Conservation (phyloP, 2,329 filamentous ascomycete species). For the Clarireedia sp. region DNA sequence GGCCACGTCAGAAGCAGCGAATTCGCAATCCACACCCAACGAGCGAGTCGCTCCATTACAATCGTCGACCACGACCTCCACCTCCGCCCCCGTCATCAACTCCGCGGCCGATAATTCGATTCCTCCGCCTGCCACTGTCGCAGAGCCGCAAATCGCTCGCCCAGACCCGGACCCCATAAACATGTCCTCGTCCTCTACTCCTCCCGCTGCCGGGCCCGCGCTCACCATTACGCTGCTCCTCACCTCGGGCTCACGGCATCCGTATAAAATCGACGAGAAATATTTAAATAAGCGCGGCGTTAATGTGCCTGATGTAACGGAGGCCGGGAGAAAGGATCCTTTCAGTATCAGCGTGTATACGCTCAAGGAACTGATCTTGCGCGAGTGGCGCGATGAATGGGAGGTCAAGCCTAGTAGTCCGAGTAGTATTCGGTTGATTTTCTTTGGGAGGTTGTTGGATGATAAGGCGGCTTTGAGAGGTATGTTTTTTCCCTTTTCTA, state of each 20-base stretch:
- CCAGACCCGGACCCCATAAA: neutral
- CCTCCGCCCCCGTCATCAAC: no score
- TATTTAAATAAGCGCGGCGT: slow-evolving; percentile 79
- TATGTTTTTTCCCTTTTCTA: no score
- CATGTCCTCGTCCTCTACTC: neutral
- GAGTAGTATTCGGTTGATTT: slow-evolving; percentile 82
- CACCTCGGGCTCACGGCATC: slow-evolving; percentile 74
- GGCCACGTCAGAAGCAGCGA: neutral
- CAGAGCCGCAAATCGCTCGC: neutral
- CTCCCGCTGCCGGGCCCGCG: slow-evolving; percentile 31
- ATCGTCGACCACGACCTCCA: neutral
- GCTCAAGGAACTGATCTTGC: slow-evolving; percentile 84
- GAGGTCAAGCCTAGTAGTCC: slow-evolving; percentile 78
- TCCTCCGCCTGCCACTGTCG: neutral
- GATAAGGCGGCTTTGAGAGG: slow-evolving; percentile 81
- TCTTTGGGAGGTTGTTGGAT: slow-evolving; percentile 83
- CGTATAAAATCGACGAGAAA: slow-evolving; percentile 81
- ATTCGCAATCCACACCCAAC: neutral
- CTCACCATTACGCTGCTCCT: slow-evolving; percentile 78
- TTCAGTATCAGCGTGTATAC: slow-evolving; percentile 90
- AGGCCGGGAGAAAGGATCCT: slow-evolving; percentile 59
- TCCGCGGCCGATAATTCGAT: neutral
- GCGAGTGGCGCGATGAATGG: slow-evolving; percentile 92
- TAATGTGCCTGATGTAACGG: slow-evolving; percentile 57
- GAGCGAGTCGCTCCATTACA: neutral